These are phyloP conservation scores for Fusarium ramigenum DNA, from an alignment of 2,329 filamentous ascomycete genomes.

Conservation along the genomic window DNA sequence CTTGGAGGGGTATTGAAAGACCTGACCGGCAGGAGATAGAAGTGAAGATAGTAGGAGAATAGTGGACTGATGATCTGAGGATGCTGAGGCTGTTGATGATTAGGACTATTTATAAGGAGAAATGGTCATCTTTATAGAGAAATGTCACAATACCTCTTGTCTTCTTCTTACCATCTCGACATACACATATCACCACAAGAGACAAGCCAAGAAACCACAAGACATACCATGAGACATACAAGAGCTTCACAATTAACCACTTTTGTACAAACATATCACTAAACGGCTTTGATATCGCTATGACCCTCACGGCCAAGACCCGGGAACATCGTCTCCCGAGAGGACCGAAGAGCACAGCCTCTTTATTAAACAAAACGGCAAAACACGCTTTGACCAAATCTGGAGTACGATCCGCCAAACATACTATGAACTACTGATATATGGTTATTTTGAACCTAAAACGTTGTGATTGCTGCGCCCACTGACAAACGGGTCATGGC, in stretches of 20 bases:
- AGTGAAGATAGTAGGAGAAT: not conserved
- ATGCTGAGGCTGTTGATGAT: not conserved
- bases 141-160: rapidly evolving
- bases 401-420: not conserved
- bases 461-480: not conserved
- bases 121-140: not conserved
- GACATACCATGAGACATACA: not conserved
- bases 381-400: not conserved
- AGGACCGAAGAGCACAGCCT: constrained; percentile 2
- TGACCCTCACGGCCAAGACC: constrained; percentile 39
- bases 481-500: not conserved
- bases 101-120: not conserved
- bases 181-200: not conserved
- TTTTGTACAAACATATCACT: not conserved
- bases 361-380: constrained; percentile 4
- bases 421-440: not conserved
- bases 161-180: rapidly evolving
- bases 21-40: constrained; percentile 11
- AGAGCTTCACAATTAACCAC: not conserved
- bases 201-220: not conserved
- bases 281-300: constrained; percentile 39
- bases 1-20: not conserved
- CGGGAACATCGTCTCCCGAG: constrained; percentile 5
- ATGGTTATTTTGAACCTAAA: not conserved
- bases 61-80: not conserved